These are phyloP conservation scores for Dalechampia spathulata DNA, from an alignment of 441 rosid genomes.

Conservation along the genomic window DNA sequence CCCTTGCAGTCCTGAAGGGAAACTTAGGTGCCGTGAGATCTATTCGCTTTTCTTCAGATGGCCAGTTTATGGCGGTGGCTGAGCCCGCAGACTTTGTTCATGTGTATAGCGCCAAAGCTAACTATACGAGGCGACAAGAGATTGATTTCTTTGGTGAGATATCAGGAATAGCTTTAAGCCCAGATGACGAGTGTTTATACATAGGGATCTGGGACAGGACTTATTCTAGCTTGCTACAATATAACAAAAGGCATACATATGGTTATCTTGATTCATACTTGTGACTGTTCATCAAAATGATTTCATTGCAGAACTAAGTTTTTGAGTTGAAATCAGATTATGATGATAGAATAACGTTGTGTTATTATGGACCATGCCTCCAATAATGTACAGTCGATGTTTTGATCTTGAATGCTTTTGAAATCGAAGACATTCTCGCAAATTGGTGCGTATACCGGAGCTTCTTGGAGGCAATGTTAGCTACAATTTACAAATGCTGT, in stretches of 20 bases:
- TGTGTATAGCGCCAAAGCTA: constrained; percentile 29
- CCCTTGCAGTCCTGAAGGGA: constrained; percentile 40
- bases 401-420: too few relatives aligned
- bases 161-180: constrained; percentile 47
- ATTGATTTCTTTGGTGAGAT: constrained; percentile 60
- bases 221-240: constrained; percentile 49
- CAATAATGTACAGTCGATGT: too few relatives aligned
- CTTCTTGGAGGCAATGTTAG: too few relatives aligned
- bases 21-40: constrained; percentile 48
- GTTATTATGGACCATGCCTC: too few relatives aligned
- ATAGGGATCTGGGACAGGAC: constrained; percentile 55
- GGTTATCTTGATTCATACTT: constrained; percentile 43
- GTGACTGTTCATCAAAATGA: constrained; percentile 23
- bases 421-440: too few relatives aligned
- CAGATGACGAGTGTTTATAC: constrained; percentile 43
- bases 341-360: too few relatives aligned
- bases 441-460: too few relatives aligned
- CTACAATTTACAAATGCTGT: too few relatives aligned
- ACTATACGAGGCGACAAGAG: constrained; percentile 38
- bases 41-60: constrained; percentile 43
- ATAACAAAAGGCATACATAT: constrained; percentile 33
- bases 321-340: too few relatives aligned
- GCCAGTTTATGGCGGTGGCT: constrained; percentile 41
- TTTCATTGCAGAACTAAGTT: too few relatives aligned
- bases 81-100: constrained; percentile 61